Base-by-base conservation (phyloP, 2,329 filamentous ascomycete genomes). In the Raffaelea arxii region DNA sequence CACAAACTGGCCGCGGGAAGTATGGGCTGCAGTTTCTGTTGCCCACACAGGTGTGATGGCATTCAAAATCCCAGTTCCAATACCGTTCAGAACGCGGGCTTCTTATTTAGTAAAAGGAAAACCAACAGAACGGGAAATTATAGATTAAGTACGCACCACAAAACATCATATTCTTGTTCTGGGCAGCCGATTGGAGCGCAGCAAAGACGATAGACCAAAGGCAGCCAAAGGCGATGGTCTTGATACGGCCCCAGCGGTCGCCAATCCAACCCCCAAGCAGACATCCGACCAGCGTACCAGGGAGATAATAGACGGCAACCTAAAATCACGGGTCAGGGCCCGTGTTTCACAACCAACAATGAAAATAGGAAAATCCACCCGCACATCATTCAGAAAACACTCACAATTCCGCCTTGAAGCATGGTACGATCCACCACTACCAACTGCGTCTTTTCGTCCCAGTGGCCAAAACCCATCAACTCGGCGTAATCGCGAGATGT, bases 31-130 rank as follows among this genome's bases (percentile, higher is more conserved):
- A 1, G 78, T 82, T 60, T 86, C 83, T 0, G 82, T 82, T 1
- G 80, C 80, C 80, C 80, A 86, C 4, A 84, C 80, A 0, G 82
- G 82, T 0, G 82, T 75, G 51, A 86, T 84, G 7, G 80, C 76
- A 55, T 84, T 86, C 30, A 86, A 59, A 43, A 85, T 77, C 22
- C 83, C 83, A 2, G 80, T 86, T 4, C 82, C 82, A 40, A 81
- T 75, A 5, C 80, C 79, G 46, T 81, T 83, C 30, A 82, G 41
- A 16, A 43, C 41, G 12, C 41, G 41, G 16, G 41, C 41, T 40
- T 18, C 12, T 6, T 7, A 21, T 10, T 21, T 11, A 39, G 37
- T 7, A 37, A 10, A 37, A 37, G 35, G 10, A 32, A 32, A 32
- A 32, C 27, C 10, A 32, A 16, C 27, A 16, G 16, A 32, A 16